These are phyloP conservation scores for Paramecium caudatum DNA, from an alignment of 73 alveolate genomes.

Conservation along the genomic window DNA sequence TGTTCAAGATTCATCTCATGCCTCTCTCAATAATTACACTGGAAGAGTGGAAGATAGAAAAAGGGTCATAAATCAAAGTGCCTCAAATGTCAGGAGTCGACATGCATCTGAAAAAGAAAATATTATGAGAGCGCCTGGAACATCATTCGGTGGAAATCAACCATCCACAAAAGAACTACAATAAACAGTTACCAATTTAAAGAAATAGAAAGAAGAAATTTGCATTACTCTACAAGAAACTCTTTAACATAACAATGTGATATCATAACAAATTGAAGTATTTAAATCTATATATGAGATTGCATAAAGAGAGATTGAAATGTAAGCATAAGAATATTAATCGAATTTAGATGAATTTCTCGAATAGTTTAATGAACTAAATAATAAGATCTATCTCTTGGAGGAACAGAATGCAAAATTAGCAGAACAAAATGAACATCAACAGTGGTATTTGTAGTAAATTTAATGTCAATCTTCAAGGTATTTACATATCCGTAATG, in stretches of 20 bases:
- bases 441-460: slow-evolving; percentile 23
- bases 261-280: not conserved
- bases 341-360: slow-evolving; percentile 59
- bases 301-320: not conserved
- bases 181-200: not conserved
- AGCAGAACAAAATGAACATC: slow-evolving; percentile 26
- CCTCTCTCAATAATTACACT: not conserved
- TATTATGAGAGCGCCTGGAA: slow-evolving; percentile 34
- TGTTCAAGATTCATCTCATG: slow-evolving; percentile 15
- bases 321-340: slow-evolving; percentile 26
- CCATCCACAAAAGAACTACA: slow-evolving; percentile 53
- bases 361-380: slow-evolving; percentile 19
- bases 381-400: not conserved
- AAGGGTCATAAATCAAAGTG: not conserved
- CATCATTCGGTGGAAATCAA: slow-evolving; percentile 34
- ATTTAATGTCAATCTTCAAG: slow-evolving; percentile 25
- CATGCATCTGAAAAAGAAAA: slow-evolving; percentile 48
- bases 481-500: not conserved
- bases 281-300: not conserved
- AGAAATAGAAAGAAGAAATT: slow-evolving; percentile 51
- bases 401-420: slow-evolving; percentile 25
- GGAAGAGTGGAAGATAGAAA: slow-evolving; percentile 52
- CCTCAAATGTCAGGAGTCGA: not conserved
- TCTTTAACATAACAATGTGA: not conserved
- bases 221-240: slow-evolving; percentile 26